These are phyloP conservation scores for Cyberlindnera mycetangii DNA, from an alignment of 805 yeast genomes.

Conservation along the genomic window DNA sequence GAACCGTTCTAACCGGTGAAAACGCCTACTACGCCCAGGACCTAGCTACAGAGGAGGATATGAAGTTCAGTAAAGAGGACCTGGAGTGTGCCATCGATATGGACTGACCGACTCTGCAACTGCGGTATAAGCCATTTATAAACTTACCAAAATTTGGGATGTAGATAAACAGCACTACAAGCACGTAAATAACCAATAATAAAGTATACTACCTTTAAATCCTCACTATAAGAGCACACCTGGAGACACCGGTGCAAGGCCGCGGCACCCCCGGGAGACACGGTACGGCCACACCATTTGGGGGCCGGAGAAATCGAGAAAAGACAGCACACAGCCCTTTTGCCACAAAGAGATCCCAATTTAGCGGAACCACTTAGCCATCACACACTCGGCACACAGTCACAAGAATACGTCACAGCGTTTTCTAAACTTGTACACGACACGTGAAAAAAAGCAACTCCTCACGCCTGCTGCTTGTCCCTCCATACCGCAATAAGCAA, in stretches of 20 bases:
- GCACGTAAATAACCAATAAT: neutral
- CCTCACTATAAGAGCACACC: neutral
- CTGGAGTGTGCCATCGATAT: slow-evolving; percentile 2
- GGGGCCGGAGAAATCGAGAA: slow-evolving; percentile 8
- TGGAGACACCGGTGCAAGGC: neutral
- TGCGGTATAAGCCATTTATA: no score
- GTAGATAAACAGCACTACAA: no score
- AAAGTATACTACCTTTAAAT: neutral
- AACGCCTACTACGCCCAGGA: slow-evolving; percentile 34
- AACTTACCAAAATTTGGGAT: no score
- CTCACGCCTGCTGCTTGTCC: neutral
- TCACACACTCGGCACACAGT: no score
- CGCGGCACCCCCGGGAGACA: neutral
- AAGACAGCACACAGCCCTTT: slow-evolving; percentile 13
- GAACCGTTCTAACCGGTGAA: slow-evolving; percentile 11
- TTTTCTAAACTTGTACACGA: neutral
- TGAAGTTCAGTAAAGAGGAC: slow-evolving; percentile 16
- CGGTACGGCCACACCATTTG: neutral
- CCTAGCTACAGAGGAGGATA: slow-evolving; percentile 21
- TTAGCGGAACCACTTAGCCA: neutral
- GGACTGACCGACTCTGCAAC: slow-evolving; percentile 1
- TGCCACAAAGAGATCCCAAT: slow-evolving; percentile 11
- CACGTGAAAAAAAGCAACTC: neutral
- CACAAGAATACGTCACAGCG: neutral
- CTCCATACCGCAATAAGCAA: neutral